Percentiles rank a stretch among this genome's conserved stretches.
Conservation (phyloP, 495 filamentous ascomycete genomes). For the Pseudomonodictys pantanalensis region DNA sequence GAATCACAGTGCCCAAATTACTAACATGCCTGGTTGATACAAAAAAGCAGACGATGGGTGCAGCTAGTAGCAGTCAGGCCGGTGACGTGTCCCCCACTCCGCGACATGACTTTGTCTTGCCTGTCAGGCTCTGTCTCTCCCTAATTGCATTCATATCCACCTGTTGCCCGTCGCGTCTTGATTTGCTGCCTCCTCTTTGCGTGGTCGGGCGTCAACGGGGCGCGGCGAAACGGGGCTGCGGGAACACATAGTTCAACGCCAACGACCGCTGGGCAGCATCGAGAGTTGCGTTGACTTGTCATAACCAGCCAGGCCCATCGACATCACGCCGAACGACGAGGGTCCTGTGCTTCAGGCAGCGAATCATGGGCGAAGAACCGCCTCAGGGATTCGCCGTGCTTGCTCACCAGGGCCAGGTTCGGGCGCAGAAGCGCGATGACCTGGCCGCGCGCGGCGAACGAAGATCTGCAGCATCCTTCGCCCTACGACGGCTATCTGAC, state of each 20-base stretch:
- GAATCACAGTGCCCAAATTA: conserved; percentile 17
- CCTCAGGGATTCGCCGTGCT: conserved; percentile 29
- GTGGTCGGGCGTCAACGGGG: neutral
- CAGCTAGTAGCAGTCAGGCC: conserved; percentile 2
- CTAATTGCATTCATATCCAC: conserved; percentile 27
- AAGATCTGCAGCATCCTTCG: conserved; percentile 35
- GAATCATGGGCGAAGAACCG: conserved; percentile 34
- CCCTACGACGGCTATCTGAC: conserved; percentile 32
- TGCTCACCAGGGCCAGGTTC: conserved; percentile 11
- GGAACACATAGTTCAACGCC: conserved; percentile 8
- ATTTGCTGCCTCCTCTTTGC: conserved; percentile 10
- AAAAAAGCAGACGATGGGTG: conserved; percentile 14
- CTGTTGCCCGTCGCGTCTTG: conserved; percentile 7
- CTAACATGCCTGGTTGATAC: conserved; percentile 27
- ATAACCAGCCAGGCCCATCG: conserved; percentile 9
- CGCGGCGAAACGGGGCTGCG: conserved; percentile 11
- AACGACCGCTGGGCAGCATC: neutral
- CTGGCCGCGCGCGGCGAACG: conserved; percentile 34
- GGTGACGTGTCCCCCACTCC: conserved; percentile 31
- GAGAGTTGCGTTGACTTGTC: conserved; percentile 19
- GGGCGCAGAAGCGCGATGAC: conserved; percentile 32
- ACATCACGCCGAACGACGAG: conserved; percentile 8
- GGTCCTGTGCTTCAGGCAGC: conserved; percentile 15
- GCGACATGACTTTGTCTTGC: conserved; percentile 15
- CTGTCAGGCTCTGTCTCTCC: conserved; percentile 14